phyloP scores from a whole-genome alignment of 2,329 filamentous ascomycete species.

The Nannizzia gypsea region DNA sequence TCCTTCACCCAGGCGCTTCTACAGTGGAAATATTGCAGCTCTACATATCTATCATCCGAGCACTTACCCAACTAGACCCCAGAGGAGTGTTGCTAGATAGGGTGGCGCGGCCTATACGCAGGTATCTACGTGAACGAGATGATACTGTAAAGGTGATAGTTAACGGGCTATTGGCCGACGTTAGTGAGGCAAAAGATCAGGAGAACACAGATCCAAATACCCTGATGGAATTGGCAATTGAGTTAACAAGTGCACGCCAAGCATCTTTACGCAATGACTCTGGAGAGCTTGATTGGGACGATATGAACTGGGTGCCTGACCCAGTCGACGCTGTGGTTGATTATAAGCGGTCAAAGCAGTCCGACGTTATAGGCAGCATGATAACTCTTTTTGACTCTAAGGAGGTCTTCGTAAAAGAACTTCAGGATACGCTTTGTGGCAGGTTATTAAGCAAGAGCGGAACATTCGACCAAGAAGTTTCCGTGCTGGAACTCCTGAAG shows the following conservation, averaged over 20 bases:
- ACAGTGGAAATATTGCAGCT: constrained; percentile 56
- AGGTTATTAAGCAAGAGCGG: constrained; percentile 56
- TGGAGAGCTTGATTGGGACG: constrained; percentile 73
- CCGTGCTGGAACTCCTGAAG: constrained; percentile 77
- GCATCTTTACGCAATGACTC: constrained; percentile 36
- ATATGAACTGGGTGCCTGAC: constrained; percentile 87
- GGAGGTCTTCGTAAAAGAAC: constrained; percentile 86
- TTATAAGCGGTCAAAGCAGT: constrained; percentile 76
- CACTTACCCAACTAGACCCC: constrained; percentile 51
- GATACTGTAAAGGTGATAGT: constrained; percentile 57
- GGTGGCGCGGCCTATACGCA: constrained; percentile 52
- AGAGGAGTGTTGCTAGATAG: constrained; percentile 55
- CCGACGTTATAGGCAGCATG: constrained; percentile 84
- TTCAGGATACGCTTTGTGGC: constrained; percentile 79
- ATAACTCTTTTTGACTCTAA: constrained; percentile 80
- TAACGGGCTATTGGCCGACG: constrained; percentile 49
- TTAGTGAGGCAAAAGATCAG: constrained; percentile 20
- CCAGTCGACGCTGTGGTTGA: constrained; percentile 87
- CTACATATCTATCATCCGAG: constrained; percentile 55
- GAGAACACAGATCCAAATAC: constrained; percentile 29
- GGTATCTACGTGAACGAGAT: constrained; percentile 52
- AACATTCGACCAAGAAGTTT: constrained; percentile 65
- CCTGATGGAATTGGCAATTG: constrained; percentile 43
- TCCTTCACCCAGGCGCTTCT: constrained; percentile 53
- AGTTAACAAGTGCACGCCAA: constrained; percentile 35